phyloP scores from a whole-genome alignment of 805 yeast genomes.

The Saccharomycopsis malanga region DNA sequence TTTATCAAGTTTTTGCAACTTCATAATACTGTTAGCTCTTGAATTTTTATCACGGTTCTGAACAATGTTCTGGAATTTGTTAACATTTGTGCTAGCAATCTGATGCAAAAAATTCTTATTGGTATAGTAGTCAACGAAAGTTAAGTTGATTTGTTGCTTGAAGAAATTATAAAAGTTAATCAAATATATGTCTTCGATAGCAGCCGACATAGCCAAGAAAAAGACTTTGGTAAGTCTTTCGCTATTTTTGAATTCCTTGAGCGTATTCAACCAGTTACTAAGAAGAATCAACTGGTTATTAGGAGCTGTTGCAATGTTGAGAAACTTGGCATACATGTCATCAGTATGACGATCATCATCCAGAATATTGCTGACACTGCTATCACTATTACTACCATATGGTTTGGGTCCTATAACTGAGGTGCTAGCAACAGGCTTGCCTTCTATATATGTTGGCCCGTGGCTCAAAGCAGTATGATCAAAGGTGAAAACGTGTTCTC shows the following conservation, averaged over 20 bases:
- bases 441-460: neutral
- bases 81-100: constrained; percentile 29
- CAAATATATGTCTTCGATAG: constrained; percentile 56
- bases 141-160: constrained; percentile 51
- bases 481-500: constrained; percentile 31
- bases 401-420: neutral
- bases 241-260: constrained; percentile 34
- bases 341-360: constrained; percentile 46
- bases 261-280: constrained; percentile 40
- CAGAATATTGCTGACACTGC: neutral
- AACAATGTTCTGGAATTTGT: neutral
- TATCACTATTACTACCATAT: neutral
- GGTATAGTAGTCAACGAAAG: constrained; percentile 62
- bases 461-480: constrained; percentile 1
- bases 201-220: constrained; percentile 54
- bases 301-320: constrained; percentile 40
- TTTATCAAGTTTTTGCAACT: constrained; percentile 1
- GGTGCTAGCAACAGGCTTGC: neutral
- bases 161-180: constrained; percentile 42
- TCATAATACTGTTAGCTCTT: constrained; percentile 7
- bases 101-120: constrained; percentile 76
- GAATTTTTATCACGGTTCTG: neutral
- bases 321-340: constrained; percentile 65
- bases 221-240: constrained; percentile 63
- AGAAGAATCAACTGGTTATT: constrained; percentile 29